Evolutionary conservation across 306 rosid species (phyloP).

Genomic region (Cicer bijugum): DNA sequence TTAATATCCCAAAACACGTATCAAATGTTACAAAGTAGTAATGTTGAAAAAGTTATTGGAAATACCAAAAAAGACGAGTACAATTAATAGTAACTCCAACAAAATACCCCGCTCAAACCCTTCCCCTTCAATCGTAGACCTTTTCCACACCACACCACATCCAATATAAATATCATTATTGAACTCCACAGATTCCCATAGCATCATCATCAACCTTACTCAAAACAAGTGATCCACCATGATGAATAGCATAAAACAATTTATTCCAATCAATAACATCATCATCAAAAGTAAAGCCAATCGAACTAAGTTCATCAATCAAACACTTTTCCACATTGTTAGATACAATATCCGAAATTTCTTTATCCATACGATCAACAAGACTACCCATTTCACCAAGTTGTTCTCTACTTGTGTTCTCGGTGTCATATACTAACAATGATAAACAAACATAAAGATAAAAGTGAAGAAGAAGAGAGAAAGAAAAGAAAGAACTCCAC

Average conservation of each 20-base stretch:
- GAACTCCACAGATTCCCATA: conserved; percentile 41
- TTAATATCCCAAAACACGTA: no score
- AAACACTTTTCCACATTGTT: conserved; percentile 24
- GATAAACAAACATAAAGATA: no score
- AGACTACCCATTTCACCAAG: not conserved
- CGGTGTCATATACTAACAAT: not conserved
- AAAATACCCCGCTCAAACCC: conserved; percentile 36
- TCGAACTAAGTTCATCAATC: not conserved
- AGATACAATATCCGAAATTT: not conserved
- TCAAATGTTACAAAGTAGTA: no score
- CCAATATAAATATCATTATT: conserved; percentile 18
- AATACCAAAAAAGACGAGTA: no score
- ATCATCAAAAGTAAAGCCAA: not conserved
- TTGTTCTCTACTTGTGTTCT: not conserved
- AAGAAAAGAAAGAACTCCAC: no score
- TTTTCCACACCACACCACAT: conserved; percentile 48
- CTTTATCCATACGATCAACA: not conserved
- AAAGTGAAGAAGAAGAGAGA: no score
- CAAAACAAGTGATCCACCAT: conserved; percentile 25
- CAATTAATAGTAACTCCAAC: not conserved
- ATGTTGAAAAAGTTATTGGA: no score
- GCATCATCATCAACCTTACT: conserved; percentile 12
- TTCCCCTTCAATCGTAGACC: conserved; percentile 33
- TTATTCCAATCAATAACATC: conserved; percentile 24
- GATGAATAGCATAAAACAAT: conserved; percentile 33